Evolutionary conservation across 768 basidiomycete species (phyloP), one percentile per base, ranked within the genome.

Genomic region (Mycena olivaceomarginata): DNA sequence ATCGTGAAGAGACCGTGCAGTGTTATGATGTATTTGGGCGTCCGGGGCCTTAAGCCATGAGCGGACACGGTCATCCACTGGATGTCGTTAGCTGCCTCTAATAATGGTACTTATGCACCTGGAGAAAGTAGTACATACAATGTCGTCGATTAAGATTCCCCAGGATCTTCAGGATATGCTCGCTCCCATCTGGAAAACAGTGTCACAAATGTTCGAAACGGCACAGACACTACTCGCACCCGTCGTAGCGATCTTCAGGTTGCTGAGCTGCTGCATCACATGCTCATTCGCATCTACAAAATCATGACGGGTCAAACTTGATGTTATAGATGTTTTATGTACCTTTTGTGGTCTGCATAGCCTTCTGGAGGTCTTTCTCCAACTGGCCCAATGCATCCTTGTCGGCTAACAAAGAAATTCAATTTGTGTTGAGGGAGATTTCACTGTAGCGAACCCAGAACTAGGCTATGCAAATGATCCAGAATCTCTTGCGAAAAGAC

Each of bases 401-500:
- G 40, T 22, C 63, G 10, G 41, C 41, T 43, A 22, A 64, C n/a
- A 22, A 45, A 43, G 31, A 45, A 43, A 41, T 40, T 45, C 63
- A 45, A 45, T 45, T 2, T 10, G 20, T 64, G 41, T 45, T 20
- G 10, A 43, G 41, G n/a, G 45, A 45, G n/a, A 22, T 12, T 64
- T n/a, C 20, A 16, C n/a, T 39, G 41, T 20, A 67, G 15, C 67
- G 16, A 37, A 67, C 65, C 65, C 25, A 2, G 46, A 53, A 67
- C 48, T 25, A 67, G 67, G 48, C 41, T 31, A 18, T 67, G 46
- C 67, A 67, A 25, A 53, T 37, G 67, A 53, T 53, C 48, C 11
- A 67, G 46, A 12, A 67, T 67, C 43, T 67, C 22, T 25, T 53
- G 43, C 66, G 45, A 67, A 40, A 51, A 53, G 25, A 53, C 67